Evolutionary conservation across 176 grass and related monocot species (phyloP).

Genomic region (Miscanthus lutarioriparius): DNA sequence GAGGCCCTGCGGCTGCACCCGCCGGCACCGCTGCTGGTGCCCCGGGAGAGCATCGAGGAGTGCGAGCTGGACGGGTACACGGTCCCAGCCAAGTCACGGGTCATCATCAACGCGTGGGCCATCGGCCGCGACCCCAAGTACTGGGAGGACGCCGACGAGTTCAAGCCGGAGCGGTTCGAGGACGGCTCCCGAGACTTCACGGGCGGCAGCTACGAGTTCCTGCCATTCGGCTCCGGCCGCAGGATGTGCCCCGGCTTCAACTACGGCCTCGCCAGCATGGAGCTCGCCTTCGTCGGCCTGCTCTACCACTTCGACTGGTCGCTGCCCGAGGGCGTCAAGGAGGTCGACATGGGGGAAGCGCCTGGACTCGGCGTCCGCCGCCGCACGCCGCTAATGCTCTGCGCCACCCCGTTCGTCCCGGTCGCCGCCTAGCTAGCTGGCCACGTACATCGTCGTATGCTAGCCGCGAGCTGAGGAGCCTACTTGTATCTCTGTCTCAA

Average conservation of each 20-base stretch:
- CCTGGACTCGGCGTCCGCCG: conserved; percentile 43
- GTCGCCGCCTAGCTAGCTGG: too few relatives aligned
- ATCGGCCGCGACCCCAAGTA: conserved; percentile 46
- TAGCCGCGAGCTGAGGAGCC: too few relatives aligned
- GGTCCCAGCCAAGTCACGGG: conserved; percentile 43
- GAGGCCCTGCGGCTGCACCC: conserved; percentile 66
- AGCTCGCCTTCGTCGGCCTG: conserved; percentile 29
- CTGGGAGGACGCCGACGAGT: conserved; percentile 50
- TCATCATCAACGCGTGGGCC: conserved; percentile 41
- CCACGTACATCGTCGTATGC: too few relatives aligned
- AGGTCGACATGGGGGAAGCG: conserved; percentile 45
- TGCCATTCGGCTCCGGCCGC: conserved; percentile 34
- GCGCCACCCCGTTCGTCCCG: conserved; percentile 42
- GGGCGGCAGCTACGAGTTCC: conserved; percentile 49
- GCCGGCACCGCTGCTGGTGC: conserved; percentile 57
- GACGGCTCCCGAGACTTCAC: conserved; percentile 28
- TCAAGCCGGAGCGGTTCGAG: conserved; percentile 52
- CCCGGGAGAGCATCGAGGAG: conserved; percentile 35
- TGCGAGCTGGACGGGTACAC: conserved; percentile 53
- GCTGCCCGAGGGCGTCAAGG: conserved; percentile 25
- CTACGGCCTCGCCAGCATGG: conserved; percentile 52
- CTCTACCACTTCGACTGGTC: conserved; percentile 54
- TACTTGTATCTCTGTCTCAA: too few relatives aligned
- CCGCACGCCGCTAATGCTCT: conserved; percentile 38
- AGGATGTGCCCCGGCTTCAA: conserved; percentile 53